These are phyloP conservation scores for Lipomyces lipofer DNA, from an alignment of 805 yeast genomes.

Conservation along the genomic window DNA sequence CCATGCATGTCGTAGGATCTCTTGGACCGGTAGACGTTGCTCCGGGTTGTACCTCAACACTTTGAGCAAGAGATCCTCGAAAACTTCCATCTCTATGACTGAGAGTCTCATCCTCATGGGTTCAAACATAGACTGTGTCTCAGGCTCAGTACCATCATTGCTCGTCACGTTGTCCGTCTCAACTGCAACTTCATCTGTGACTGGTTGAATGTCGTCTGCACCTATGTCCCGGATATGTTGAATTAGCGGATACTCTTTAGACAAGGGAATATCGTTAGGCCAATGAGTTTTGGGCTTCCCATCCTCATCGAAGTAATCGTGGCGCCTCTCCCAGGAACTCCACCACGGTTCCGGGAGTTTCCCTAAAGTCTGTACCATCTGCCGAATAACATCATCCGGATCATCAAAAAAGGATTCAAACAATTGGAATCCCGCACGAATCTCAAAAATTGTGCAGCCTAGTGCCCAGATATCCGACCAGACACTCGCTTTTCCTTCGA, in stretches of 20 bases:
- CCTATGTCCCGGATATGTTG: not conserved
- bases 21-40: not conserved
- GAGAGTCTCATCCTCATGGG: not conserved
- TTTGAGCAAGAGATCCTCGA: not conserved
- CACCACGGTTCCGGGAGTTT: no score
- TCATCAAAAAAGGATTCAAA: not conserved
- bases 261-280: not conserved
- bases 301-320: not conserved
- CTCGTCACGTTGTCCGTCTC: not conserved
- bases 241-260: not conserved
- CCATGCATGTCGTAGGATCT: not conserved
- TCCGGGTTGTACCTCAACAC: not conserved
- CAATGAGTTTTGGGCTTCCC: not conserved
- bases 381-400: not conserved
- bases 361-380: no score
- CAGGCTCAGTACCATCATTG: not conserved
- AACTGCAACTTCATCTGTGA: not conserved
- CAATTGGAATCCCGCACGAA: not conserved
- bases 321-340: not conserved
- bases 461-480: not conserved
- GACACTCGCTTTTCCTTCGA: not conserved
- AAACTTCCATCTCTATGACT: not conserved
- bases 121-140: not conserved
- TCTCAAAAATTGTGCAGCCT: not conserved
- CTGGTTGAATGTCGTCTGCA: not conserved